Conservation (phyloP, 2,329 filamentous ascomycete genomes). For the Trichoderma sp. region DNA sequence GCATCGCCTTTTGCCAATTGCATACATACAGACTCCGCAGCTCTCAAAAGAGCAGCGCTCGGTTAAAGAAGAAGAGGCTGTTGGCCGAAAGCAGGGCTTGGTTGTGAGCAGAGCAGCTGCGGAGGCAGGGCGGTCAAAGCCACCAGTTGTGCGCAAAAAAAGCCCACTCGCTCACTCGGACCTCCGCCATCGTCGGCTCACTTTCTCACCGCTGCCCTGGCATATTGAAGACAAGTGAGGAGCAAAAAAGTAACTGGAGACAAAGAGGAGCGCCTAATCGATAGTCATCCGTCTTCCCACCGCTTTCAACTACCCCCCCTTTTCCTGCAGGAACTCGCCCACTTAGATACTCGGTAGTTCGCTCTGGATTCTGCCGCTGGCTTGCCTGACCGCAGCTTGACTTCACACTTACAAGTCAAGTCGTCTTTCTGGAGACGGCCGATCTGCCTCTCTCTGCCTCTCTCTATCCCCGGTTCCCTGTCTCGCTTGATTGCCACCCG, state of each 20-base stretch:
- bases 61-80: not conserved
- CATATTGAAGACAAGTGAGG: not conserved
- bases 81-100: not conserved
- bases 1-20: constrained; percentile 4
- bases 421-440: not conserved
- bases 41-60: not conserved
- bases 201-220: constrained; percentile 20
- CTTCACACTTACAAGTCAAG: not conserved
- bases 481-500: not conserved
- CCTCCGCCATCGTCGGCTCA: not conserved
- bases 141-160: not conserved
- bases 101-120: not conserved
- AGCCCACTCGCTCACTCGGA: not conserved
- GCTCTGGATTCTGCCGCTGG: not conserved
- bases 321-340: constrained; percentile 21
- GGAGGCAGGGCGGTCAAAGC: constrained; percentile 6
- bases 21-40: not conserved
- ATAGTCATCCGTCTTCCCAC: not conserved
- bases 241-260: constrained; percentile 1
- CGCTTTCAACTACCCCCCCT: not conserved
- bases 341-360: not conserved
- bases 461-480: not conserved
- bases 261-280: not conserved
- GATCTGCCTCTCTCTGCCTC: not conserved
- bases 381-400: constrained; percentile 12